These are phyloP conservation scores for Hansenula lynferdii DNA, from an alignment of 1,139 yeast species.

Conservation along the genomic window DNA sequence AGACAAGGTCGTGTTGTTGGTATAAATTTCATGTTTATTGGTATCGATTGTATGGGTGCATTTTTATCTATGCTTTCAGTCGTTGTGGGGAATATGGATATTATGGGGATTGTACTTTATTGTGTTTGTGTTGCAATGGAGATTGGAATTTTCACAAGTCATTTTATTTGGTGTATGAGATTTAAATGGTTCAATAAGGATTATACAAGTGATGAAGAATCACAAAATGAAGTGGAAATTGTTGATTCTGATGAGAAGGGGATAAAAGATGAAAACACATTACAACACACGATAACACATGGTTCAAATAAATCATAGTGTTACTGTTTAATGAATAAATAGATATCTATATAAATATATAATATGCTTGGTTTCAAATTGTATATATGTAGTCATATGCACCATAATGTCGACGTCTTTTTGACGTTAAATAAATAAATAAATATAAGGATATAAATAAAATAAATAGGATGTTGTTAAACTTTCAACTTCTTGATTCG, in stretches of 20 bases:
- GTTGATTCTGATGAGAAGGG: not conserved
- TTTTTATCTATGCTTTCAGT: conserved; percentile 66
- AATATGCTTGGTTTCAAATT: too few species aligned
- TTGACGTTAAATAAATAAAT: not conserved
- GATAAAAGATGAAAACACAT: too few species aligned
- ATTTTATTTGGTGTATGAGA: conserved; percentile 64
- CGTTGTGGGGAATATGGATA: conserved; percentile 54
- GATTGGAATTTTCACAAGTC: conserved; percentile 69
- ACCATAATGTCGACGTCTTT: too few species aligned
- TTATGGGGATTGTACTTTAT: conserved; percentile 75
- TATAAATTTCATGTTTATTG: conserved; percentile 58
- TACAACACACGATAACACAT: too few species aligned
- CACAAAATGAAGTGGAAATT: not conserved
- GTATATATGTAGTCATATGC: too few species aligned
- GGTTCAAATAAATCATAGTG: too few species aligned
- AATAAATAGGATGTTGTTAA: not conserved
- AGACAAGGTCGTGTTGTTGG: conserved; percentile 79
- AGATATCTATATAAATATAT: too few species aligned
- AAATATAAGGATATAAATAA: not conserved
- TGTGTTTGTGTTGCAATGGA: conserved; percentile 69
- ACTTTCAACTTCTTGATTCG: not conserved
- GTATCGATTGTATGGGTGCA: conserved; percentile 51
- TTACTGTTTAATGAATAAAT: too few species aligned
- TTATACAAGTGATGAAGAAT: not conserved
- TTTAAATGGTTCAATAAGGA: conserved; percentile 26